These are phyloP conservation scores for Amanita phalloides DNA, from an alignment of 768 basidiomycete genomes.

Conservation along the genomic window DNA sequence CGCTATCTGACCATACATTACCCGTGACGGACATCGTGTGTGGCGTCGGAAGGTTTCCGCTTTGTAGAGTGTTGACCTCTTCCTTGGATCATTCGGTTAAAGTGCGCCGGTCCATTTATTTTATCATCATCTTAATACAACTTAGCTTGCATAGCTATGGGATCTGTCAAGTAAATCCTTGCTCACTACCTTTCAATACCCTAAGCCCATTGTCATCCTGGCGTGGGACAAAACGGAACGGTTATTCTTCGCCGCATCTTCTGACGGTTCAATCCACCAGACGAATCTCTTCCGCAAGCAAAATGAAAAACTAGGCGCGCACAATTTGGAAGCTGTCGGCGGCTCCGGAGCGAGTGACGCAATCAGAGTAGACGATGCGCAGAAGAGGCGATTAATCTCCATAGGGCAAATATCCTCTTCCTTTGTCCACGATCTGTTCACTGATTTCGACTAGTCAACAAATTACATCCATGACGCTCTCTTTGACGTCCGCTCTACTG, in stretches of 20 bases:
- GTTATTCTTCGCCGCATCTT: constrained; percentile 77
- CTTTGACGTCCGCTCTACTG: constrained; percentile 66
- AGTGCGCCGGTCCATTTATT: constrained; percentile 26
- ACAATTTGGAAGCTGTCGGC: constrained; percentile 58
- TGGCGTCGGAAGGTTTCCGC: constrained; percentile 72
- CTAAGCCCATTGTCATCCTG: constrained; percentile 57
- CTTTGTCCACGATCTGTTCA: neutral
- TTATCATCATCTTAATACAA: constrained; percentile 6
- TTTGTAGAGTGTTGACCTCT: constrained; percentile 66
- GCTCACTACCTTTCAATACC: constrained; percentile 82
- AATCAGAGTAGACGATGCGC: constrained; percentile 51
- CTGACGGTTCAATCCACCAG: constrained; percentile 67
- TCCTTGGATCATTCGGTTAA: constrained; percentile 90
- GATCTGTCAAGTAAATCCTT: constrained; percentile 65
- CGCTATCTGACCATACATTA: constrained; percentile 85
- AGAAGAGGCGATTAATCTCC: constrained; percentile 54
- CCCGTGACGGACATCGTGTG: constrained; percentile 76
- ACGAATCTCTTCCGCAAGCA: constrained; percentile 66
- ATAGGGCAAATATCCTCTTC: constrained; percentile 40
- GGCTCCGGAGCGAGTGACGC: constrained; percentile 62
- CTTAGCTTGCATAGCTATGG: constrained; percentile 48
- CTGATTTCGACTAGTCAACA: constrained; percentile 41
- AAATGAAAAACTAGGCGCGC: constrained; percentile 39
- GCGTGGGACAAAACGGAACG: constrained; percentile 82
- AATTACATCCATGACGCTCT: constrained; percentile 65